phyloP scores from a whole-genome alignment of 768 basidiomycete genomes.

The Paxillus rubicundulus region DNA sequence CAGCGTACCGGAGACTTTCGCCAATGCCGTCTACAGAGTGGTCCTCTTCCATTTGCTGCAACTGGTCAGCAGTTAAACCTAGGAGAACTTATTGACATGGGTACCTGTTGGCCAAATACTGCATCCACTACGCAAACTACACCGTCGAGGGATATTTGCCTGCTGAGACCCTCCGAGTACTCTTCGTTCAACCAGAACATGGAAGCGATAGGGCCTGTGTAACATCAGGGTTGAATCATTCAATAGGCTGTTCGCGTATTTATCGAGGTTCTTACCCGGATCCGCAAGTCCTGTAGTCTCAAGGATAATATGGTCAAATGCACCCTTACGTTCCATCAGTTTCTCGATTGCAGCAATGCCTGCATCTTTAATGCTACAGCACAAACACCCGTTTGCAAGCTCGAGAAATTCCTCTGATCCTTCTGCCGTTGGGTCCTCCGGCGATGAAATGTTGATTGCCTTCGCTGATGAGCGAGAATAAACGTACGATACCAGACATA shows the following conservation, averaged over 20 bases:
- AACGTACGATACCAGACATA: not conserved
- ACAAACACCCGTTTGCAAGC: constrained; percentile 94
- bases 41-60: constrained; percentile 85
- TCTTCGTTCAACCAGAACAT: constrained; percentile 90
- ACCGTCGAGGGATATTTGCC: constrained; percentile 77
- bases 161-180: constrained; percentile 62
- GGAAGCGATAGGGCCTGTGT: constrained; percentile 75
- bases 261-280: constrained; percentile 55
- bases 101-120: constrained; percentile 67
- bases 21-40: constrained; percentile 61
- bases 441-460: constrained; percentile 77
- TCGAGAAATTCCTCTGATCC: constrained; percentile 86
- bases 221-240: not conserved
- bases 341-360: constrained; percentile 94
- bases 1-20: constrained; percentile 71
- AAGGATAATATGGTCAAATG: constrained; percentile 92
- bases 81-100: constrained; percentile 32
- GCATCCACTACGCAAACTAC: constrained; percentile 93
- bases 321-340: constrained; percentile 80
- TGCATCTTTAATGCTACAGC: constrained; percentile 94
- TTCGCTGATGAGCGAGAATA: constrained; percentile 52
- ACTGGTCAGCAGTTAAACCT: constrained; percentile 2
- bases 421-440: constrained; percentile 58
- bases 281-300: constrained; percentile 97
- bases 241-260: not conserved